Conservation (phyloP, 2,329 filamentous ascomycete genomes). For the Parastagonospora avenae region DNA sequence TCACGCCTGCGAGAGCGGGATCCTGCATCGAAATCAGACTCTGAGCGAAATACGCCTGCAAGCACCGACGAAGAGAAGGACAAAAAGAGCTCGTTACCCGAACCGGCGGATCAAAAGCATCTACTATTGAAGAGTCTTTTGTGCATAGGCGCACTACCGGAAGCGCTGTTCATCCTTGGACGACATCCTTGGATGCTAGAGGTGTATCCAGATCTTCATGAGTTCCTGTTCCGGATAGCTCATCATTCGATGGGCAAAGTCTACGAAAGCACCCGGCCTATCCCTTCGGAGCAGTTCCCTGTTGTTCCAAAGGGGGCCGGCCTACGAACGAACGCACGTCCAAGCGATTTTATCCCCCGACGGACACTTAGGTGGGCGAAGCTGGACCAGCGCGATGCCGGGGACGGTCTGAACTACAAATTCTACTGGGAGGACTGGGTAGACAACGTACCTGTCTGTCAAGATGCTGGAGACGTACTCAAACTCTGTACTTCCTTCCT, state of each 20-base stretch:
- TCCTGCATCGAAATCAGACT: constrained; percentile 53
- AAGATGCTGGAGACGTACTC: constrained; percentile 88
- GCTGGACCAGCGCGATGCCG: constrained; percentile 75
- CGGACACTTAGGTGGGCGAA: constrained; percentile 82
- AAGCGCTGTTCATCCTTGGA: constrained; percentile 89
- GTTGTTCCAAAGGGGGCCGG: constrained; percentile 48
- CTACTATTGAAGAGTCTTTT: constrained; percentile 82
- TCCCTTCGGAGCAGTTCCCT: constrained; percentile 49
- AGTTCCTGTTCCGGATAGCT: constrained; percentile 82
- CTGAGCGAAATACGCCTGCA: constrained; percentile 50
- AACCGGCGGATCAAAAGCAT: constrained; percentile 87
- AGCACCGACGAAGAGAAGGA: constrained; percentile 48
- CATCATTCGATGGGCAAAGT: constrained; percentile 82
- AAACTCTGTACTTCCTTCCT: constrained; percentile 82
- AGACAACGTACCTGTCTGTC: constrained; percentile 90
- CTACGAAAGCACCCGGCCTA: constrained; percentile 59
- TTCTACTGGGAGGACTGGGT: constrained; percentile 99
- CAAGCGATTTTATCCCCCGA: constrained; percentile 61
- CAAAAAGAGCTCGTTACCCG: constrained; percentile 62
- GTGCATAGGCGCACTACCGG: constrained; percentile 88
- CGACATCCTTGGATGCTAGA: constrained; percentile 93
- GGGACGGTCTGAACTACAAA: constrained; percentile 76
- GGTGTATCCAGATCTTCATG: constrained; percentile 78
- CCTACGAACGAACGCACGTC: constrained; percentile 66
- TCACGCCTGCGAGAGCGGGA: constrained; percentile 63